Evolutionary conservation across 495 filamentous ascomycete species (phyloP).

Genomic region (Hyaloscypha bicolor): DNA sequence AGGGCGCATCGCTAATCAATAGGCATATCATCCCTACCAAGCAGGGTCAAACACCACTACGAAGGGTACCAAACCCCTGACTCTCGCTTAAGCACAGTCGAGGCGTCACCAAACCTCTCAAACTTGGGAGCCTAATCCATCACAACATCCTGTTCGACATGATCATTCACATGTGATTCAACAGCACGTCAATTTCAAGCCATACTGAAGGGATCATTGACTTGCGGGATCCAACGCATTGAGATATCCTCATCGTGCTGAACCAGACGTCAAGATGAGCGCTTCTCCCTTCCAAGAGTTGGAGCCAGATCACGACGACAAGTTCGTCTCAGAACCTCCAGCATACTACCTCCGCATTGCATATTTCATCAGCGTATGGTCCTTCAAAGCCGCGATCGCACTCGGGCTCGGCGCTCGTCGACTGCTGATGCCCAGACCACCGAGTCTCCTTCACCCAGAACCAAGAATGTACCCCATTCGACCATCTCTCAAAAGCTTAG

Average conservation of each 20-base stretch:
- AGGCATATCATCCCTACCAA: neutral
- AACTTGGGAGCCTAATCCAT: neutral
- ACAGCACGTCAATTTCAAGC: neutral
- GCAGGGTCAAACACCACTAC: neutral
- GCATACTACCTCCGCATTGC: conserved; percentile 4
- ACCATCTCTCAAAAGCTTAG: conserved; percentile 36
- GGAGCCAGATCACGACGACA: neutral
- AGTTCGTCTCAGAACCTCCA: conserved; percentile 1
- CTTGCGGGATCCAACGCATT: neutral
- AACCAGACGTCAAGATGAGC: neutral
- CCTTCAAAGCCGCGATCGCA: conserved; percentile 7
- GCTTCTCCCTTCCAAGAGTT: neutral
- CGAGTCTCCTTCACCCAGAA: conserved; percentile 32
- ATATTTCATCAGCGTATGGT: conserved; percentile 19
- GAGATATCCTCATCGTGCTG: neutral
- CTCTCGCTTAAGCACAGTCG: neutral
- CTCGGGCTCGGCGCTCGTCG: neutral
- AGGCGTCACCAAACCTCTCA: neutral
- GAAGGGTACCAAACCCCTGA: neutral
- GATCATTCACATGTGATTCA: neutral
- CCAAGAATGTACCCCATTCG: conserved; percentile 33
- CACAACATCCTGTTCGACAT: neutral
- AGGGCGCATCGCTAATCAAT: neutral
- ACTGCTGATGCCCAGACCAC: conserved; percentile 5
- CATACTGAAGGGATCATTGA: neutral